Percentiles rank a stretch among this genome's conserved stretches.
phyloP scores from a whole-genome alignment of 2,329 filamentous ascomycete genomes.

The Pyricularia pennisetigena region DNA sequence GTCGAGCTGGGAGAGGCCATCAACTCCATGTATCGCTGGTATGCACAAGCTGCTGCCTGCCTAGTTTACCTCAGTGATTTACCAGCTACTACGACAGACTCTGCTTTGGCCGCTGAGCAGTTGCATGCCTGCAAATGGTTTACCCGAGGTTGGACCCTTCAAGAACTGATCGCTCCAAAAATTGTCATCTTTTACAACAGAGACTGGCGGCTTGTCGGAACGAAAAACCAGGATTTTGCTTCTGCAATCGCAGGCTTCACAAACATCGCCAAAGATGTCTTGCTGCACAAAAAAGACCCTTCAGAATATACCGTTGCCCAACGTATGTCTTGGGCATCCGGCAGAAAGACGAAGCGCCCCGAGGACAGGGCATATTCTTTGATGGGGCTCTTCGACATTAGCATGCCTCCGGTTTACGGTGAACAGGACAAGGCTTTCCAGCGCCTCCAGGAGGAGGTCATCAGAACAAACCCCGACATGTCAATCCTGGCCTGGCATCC shows the following conservation, averaged over 20 bases:
- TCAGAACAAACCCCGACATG: constrained; percentile 10
- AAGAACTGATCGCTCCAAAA: constrained; percentile 49
- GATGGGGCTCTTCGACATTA: constrained; percentile 16
- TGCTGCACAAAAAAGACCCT: constrained; percentile 6
- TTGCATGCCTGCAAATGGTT: constrained; percentile 17
- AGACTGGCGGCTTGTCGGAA: constrained; percentile 17
- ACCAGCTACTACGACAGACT: background rate
- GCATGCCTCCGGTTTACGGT: constrained; percentile 17
- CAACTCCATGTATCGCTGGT: constrained; percentile 2
- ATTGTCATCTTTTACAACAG: constrained; percentile 19
- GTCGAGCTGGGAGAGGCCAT: background rate
- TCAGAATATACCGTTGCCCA: constrained; percentile 9
- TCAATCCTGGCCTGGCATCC: constrained; percentile 15
- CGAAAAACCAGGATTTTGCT: constrained; percentile 10
- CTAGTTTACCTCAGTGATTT: background rate
- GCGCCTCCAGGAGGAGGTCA: constrained; percentile 15
- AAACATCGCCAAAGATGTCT: constrained; percentile 11
- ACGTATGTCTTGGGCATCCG: constrained; percentile 17
- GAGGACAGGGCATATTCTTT: constrained; percentile 17
- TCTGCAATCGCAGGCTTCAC: constrained; percentile 11
- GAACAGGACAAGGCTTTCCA: constrained; percentile 14
- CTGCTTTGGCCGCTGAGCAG: background rate
- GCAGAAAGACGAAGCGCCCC: constrained; percentile 10
- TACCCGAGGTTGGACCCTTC: constrained; percentile 47
- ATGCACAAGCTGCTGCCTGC: background rate